Evolutionary conservation across 306 rosid genomes (phyloP), one percentile per base, ranked within the genome.

Genomic region (Vigna nakashimae): DNA sequence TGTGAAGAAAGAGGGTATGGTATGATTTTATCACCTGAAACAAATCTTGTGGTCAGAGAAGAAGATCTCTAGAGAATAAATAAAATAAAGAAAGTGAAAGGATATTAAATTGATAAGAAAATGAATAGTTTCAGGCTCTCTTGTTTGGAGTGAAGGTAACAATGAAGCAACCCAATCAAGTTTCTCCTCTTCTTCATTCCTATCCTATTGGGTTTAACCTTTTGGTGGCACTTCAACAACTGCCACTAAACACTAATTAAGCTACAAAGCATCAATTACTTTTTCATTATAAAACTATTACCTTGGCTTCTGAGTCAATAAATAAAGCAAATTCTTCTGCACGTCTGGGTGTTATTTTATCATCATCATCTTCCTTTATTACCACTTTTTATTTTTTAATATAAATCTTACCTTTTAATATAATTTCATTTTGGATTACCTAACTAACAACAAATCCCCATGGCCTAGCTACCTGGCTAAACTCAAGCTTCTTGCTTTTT

Each of bases 71-170:
- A 73, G 73, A 77, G 65, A 46, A 71, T 46, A 48, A 88, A 86
- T 74, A 77, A 63, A 80, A 72, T 60, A 72, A 50, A 77, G 51
- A 45, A 48, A 46, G 53, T 51, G 22, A 40, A 13, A 60, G n/a
- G 63, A 30, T 84, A 79, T 86, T 83, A 68, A 79, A 86, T 73
- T 80, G 16, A 56, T 50, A 76, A 65, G n/a, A 45, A 63, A 32
- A 74, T 69, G 69, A 83, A 73, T 71, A 71, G 79, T 83, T 70
- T 88, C 90, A 88, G 84, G 87, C 88, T 77, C 80, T 84, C 49
- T 79, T 91, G 98, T 94, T 89, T 90, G 96, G 88, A 84, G 87
- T 80, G 95, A 87, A 91, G 98, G 98, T 96, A 91, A 94, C 98
- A 87, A 87, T 91, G 43, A 78, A 86, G 83, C 77, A 86, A 87